Base-by-base conservation (phyloP, 495 filamentous ascomycete species). In the Tirmania nivea region DNA sequence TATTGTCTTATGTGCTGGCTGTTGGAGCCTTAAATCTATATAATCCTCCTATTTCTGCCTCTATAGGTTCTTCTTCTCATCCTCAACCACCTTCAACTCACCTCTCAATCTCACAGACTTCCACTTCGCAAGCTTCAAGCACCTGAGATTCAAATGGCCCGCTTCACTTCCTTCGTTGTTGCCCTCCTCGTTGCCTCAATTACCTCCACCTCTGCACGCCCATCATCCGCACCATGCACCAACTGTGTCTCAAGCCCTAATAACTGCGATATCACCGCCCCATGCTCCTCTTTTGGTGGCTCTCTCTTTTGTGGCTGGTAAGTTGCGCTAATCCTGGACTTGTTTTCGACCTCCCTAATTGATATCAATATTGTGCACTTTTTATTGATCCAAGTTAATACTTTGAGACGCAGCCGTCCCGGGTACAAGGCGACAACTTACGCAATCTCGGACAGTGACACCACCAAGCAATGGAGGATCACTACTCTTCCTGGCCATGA, bases 401-500 rank as follows among this genome's bases (percentile, higher is more conserved):
- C 25, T 31, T 31, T 3, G 25, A 31, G 5, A 20, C 19, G 25
- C 21, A 50, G 48, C 25, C 48, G 48, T 25, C 16, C 48, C 14
- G 48, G 48, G 3, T 50, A 50, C 48, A 16, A 25, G n/a, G 48
- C 48, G 12, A 50, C n/a, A 6, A 17, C n/a, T 5, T 17, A n/a
- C 48, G 48, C 48, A n/a, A 25, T 25, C 48, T n/a, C 19, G 14
- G 42, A 47, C 19, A 19, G 3, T 12, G 48, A 50, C 21, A 50
- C 3, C 5, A 50, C n/a, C 48, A 50, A 50, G 21, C 48, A 50
- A 50, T 50, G 48, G 48, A n/a, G 48, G n/a, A 19, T 50, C 48
- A 50, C n/a, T 5, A 50, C n/a, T 6, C 17, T 63, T 25, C 35
- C 51, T 6, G 48, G 53, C 1, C 62, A 66, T 56, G 56, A 60